Percentiles rank a stretch among this genome's conserved stretches.
Evolutionary conservation across 139 green algal genomes (phyloP).

Genomic region (Medakamo hakoo): DNA sequence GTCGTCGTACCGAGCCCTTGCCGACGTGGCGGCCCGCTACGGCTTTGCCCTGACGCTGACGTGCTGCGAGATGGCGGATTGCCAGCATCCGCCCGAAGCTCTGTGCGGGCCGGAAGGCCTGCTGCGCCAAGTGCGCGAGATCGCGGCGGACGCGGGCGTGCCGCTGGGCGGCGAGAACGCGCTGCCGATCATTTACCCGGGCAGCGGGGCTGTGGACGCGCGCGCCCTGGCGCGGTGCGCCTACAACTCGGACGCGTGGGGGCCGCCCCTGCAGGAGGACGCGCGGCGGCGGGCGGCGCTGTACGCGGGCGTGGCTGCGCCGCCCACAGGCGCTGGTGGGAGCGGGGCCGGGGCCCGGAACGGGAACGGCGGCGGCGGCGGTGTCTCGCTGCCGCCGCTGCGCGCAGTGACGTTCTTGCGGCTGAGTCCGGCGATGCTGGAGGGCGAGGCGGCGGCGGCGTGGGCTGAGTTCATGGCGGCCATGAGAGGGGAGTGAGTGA

Average conservation of each 20-base stretch:
- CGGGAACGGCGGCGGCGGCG: not conserved
- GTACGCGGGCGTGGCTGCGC: not conserved
- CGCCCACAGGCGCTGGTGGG: not conserved
- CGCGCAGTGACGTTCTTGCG: constrained; percentile 70
- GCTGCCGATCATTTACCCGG: constrained; percentile 58
- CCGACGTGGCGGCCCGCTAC: constrained; percentile 51
- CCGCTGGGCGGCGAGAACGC: constrained; percentile 81
- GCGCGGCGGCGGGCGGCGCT: not conserved
- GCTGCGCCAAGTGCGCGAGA: constrained; percentile 46
- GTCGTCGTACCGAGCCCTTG: constrained; percentile 65
- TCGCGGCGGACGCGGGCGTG: constrained; percentile 38
- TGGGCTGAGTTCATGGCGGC: not conserved
- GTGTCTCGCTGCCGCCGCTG: constrained; percentile 41
- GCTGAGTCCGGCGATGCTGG: constrained; percentile 53
- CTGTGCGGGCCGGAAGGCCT: constrained; percentile 79
- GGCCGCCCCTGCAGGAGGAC: constrained; percentile 17
- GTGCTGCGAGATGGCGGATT: constrained; percentile 94
- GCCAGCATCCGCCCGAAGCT: constrained; percentile 73
- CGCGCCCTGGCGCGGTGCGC: constrained; percentile 54
- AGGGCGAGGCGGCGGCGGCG: constrained; percentile 6
- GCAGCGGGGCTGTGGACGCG: constrained; percentile 37
- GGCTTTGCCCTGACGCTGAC: constrained; percentile 77
- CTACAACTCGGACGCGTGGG: constrained; percentile 34
- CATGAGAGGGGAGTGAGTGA: not conserved
- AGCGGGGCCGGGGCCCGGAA: not conserved